phyloP scores from a whole-genome alignment of 2,329 filamentous ascomycete genomes.

The Elsinoe ampelina region DNA sequence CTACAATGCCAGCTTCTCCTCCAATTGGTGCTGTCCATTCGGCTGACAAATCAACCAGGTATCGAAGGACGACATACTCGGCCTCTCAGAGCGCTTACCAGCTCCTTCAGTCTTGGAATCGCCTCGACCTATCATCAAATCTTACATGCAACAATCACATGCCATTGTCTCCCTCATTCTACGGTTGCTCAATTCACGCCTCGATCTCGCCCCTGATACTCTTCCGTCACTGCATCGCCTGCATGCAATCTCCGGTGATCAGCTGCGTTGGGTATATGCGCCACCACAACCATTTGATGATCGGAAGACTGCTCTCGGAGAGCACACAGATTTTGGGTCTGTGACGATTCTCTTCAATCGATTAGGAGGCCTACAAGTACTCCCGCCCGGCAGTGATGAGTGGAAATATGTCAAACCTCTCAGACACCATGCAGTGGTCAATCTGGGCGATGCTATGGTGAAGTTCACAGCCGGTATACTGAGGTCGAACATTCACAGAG shows the following conservation, averaged over 20 bases:
- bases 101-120: constrained; percentile 34
- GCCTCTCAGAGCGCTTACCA: constrained; percentile 32
- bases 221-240: constrained; percentile 41
- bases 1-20: constrained; percentile 38
- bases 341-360: constrained; percentile 50
- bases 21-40: not conserved
- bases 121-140: constrained; percentile 30
- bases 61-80: constrained; percentile 45
- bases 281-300: constrained; percentile 38
- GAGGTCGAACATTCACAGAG: constrained; percentile 24
- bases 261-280: constrained; percentile 45
- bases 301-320: constrained; percentile 37
- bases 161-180: constrained; percentile 38
- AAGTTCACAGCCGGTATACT: constrained; percentile 35
- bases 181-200: constrained; percentile 34
- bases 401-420: constrained; percentile 48
- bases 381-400: constrained; percentile 31
- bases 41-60: constrained; percentile 24
- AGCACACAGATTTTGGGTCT: constrained; percentile 50
- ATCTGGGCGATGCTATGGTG: constrained; percentile 40
- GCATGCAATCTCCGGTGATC: constrained; percentile 37
- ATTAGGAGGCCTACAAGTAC: constrained; percentile 46
- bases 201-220: constrained; percentile 34
- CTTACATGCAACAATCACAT: constrained; percentile 40
- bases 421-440: constrained; percentile 39